These are phyloP conservation scores for Puccinia hordei DNA, from an alignment of 1,284 basidiomycete species.

Conservation along the genomic window DNA sequence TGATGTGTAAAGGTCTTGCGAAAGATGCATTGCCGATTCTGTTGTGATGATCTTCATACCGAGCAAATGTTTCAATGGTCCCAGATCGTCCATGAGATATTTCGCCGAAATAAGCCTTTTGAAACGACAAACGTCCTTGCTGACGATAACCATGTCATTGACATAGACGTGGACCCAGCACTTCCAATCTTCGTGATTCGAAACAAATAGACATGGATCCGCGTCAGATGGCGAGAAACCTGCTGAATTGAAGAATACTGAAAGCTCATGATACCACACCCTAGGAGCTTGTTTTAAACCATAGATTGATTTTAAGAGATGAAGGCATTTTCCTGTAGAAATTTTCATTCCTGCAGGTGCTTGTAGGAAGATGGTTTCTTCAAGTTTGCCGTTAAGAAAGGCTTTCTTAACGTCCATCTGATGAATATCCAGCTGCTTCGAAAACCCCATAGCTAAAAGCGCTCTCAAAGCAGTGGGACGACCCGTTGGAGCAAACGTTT, in stretches of 20 bases:
- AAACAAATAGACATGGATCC: conserved; percentile 8
- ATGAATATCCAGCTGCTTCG: too few species aligned
- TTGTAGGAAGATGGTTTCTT: too few species aligned
- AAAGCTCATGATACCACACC: background rate
- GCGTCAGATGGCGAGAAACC: background rate
- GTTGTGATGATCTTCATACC: background rate
- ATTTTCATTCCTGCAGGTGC: too few species aligned
- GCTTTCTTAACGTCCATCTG: background rate
- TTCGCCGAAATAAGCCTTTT: background rate
- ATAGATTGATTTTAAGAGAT: background rate
- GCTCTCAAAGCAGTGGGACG: too few species aligned
- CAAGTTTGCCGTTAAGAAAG: background rate
- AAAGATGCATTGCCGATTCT: background rate
- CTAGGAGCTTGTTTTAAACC: conserved; percentile 1
- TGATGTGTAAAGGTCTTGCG: too few species aligned
- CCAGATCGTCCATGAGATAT: conserved; percentile 16
- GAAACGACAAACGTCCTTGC: background rate
- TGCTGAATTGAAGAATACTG: background rate
- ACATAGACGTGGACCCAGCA: too few species aligned
- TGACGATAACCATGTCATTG: background rate
- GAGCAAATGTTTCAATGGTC: background rate
- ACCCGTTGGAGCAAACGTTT: too few species aligned
- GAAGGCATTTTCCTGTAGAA: background rate
- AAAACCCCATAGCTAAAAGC: too few species aligned
- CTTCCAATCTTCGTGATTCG: too few species aligned